These are phyloP conservation scores for Pseudogymnoascus sp. DNA, from an alignment of 2,329 filamentous ascomycete species.

Conservation along the genomic window DNA sequence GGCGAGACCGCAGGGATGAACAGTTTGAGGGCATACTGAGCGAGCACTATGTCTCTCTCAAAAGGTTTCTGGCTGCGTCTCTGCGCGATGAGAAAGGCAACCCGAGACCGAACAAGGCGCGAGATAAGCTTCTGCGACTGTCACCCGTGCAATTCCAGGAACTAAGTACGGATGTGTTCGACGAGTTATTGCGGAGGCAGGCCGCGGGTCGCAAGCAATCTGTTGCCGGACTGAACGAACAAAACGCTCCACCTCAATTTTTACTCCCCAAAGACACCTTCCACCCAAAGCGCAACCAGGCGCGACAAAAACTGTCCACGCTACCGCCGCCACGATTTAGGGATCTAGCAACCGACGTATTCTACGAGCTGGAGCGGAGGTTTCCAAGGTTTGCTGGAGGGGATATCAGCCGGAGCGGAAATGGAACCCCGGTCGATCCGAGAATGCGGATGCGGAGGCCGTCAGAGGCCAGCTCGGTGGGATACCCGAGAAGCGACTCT, in stretches of 20 bases:
- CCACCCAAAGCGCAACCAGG: constrained; percentile 95
- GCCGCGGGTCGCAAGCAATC: constrained; percentile 48
- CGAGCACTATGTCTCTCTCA: constrained; percentile 75
- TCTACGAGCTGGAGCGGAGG: constrained; percentile 83
- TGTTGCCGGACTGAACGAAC: constrained; percentile 37
- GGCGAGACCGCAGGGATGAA: constrained; percentile 52
- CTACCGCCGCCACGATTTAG: constrained; percentile 79
- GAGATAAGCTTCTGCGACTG: constrained; percentile 86
- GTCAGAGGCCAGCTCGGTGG: constrained; percentile 51
- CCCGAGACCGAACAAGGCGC: constrained; percentile 74
- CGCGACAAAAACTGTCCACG: constrained; percentile 88
- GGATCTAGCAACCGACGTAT: constrained; percentile 91
- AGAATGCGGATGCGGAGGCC: constrained; percentile 20
- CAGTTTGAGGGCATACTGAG: constrained; percentile 53
- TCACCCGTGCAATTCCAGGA: constrained; percentile 94
- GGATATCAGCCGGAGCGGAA: constrained; percentile 54
- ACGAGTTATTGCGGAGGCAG: constrained; percentile 85
- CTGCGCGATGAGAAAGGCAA: constrained; percentile 67
- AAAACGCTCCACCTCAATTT: constrained; percentile 53
- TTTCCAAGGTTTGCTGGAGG: constrained; percentile 70
- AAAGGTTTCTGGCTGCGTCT: constrained; percentile 53
- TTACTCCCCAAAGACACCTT: constrained; percentile 81
- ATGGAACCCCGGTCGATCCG: constrained; percentile 48
- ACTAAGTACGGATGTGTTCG: constrained; percentile 93
- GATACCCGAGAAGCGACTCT: constrained; percentile 30